Evolutionary conservation across 768 basidiomycete genomes (phyloP).

Genomic region (Boletus bicolor): DNA sequence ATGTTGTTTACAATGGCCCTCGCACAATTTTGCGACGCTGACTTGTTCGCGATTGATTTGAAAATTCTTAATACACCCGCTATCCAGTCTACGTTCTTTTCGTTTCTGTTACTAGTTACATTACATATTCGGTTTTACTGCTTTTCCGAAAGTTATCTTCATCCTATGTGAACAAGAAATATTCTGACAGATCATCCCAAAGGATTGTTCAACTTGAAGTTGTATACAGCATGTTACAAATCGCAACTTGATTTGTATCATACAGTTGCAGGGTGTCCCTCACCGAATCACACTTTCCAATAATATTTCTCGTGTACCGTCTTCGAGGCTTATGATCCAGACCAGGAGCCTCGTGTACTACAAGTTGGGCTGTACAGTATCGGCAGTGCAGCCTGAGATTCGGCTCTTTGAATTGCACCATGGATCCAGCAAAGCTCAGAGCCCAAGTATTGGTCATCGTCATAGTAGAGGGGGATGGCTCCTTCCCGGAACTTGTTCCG

Average conservation of each 20-base stretch:
- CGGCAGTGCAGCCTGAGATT: neutral
- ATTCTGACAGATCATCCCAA: neutral
- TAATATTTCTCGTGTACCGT: neutral
- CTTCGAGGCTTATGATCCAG: neutral
- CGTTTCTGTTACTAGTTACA: neutral
- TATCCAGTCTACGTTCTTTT: neutral
- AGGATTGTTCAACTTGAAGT: neutral
- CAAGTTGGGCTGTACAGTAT: neutral
- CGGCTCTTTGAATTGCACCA: neutral
- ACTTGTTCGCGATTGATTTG: neutral
- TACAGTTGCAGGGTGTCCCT: neutral
- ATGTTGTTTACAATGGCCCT: neutral
- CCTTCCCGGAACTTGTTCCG: neutral
- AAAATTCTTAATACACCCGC: neutral
- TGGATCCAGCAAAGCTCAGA: too few species aligned
- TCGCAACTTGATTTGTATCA: neutral
- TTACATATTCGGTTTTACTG: neutral
- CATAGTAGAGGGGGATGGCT: too few species aligned
- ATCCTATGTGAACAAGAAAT: neutral
- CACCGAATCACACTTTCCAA: neutral
- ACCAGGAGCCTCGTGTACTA: neutral
- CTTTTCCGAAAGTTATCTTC: neutral
- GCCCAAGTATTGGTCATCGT: neutral
- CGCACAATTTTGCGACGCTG: neutral
- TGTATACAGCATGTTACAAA: too few species aligned